Evolutionary conservation across 2,329 filamentous ascomycete genomes (phyloP).

Genomic region (Phialophora chinensis): DNA sequence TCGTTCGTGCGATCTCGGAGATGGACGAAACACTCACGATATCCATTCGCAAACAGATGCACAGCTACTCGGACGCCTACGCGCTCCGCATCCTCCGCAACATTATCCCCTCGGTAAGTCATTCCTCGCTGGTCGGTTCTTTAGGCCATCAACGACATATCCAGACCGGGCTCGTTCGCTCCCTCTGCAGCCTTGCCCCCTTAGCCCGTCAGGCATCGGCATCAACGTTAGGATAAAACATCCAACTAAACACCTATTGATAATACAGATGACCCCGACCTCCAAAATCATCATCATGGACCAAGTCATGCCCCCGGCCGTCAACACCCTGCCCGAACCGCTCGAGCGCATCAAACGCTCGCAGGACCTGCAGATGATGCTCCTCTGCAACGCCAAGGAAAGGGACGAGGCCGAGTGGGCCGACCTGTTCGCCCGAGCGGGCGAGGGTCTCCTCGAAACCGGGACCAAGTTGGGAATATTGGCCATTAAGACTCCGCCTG

Average conservation of each 20-base stretch:
- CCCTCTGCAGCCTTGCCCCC: too few species aligned
- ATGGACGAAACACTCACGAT: neutral
- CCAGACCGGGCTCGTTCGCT: too few species aligned
- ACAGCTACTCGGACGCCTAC: constrained; percentile 40
- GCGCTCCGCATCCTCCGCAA: constrained; percentile 36
- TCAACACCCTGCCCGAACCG: constrained; percentile 18
- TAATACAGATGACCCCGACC: constrained; percentile 28
- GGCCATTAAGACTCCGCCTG: constrained; percentile 26
- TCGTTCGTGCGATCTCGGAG: neutral
- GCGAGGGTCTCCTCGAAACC: constrained; percentile 19
- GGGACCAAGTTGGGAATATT: constrained; percentile 25
- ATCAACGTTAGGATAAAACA: too few species aligned
- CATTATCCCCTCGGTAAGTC: constrained; percentile 31
- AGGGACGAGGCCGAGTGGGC: constrained; percentile 40
- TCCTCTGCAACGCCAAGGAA: constrained; percentile 58
- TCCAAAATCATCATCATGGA: constrained; percentile 35
- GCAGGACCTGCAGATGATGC: constrained; percentile 58
- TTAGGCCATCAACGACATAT: neutral
- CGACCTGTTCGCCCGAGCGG: constrained; percentile 21
- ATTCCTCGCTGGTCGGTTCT: neutral
- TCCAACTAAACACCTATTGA: neutral
- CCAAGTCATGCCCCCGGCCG: constrained; percentile 28
- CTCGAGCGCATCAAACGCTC: constrained; percentile 33
- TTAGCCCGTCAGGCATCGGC: too few species aligned
- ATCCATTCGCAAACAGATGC: constrained; percentile 7